phyloP scores from a whole-genome alignment of 257 asterid species.

The Avicennia marina region DNA sequence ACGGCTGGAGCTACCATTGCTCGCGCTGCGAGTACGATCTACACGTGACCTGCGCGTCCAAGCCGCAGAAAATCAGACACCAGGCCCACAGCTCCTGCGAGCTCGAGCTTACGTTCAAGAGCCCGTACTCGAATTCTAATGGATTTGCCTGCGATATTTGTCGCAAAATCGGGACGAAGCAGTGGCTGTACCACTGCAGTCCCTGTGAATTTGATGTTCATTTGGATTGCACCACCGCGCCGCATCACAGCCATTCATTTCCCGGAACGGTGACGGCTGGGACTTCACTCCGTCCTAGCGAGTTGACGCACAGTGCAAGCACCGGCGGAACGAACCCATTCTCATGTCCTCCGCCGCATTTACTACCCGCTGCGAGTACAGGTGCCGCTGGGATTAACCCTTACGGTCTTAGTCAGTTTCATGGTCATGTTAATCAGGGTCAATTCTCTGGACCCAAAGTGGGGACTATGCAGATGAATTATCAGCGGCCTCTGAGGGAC shows the following conservation, averaged over 20 bases:
- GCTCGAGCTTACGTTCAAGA: not conserved
- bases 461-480: constrained; percentile 12
- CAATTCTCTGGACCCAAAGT: constrained; percentile 2
- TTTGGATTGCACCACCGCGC: not conserved
- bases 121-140: not conserved
- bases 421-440: constrained; percentile 2
- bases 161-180: not conserved
- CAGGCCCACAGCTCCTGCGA: not conserved
- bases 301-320: constrained; percentile 15
- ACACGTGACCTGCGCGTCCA: not conserved
- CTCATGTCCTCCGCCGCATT: not conserved
- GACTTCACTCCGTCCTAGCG: not conserved
- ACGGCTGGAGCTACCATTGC: not conserved
- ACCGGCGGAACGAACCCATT: constrained; percentile 7
- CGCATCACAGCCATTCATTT: constrained; percentile 26
- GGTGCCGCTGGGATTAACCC: constrained; percentile 10
- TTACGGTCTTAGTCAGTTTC: not conserved
- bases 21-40: not conserved
- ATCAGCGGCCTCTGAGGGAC: constrained; percentile 2
- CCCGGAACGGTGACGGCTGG: constrained; percentile 21
- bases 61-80: not conserved
- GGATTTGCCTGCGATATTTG: not conserved
- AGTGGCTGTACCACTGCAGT: not conserved
- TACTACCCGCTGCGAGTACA: constrained; percentile 22
- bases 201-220: not conserved